Base-by-base conservation (phyloP, 192 early-diverging fungal species). In the Coemansia reversa region DNA sequence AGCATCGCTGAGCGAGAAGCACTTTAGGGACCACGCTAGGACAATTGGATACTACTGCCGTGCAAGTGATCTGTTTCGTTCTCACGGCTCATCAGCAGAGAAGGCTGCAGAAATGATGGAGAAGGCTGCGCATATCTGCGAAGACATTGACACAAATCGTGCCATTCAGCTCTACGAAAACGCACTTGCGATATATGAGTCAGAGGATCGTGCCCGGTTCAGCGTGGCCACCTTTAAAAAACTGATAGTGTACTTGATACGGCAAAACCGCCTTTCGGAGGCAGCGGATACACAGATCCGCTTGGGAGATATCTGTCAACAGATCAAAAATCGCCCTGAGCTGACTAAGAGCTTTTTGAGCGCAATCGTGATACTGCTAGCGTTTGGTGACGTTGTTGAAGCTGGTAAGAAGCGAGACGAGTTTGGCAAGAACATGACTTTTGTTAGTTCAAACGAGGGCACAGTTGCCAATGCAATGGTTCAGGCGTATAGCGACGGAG, bases 81-180 rank as follows among this genome's bases (percentile, higher is more conserved):
- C 68, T 5, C 77, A 80, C 8, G 77, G 77, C 39, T 71, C 71
- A 24, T 67, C 77, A 35, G 59, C 68, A 5, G 77, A 80, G 39
- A 70, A 60, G 54, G 72, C 77, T 0, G 77, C 77, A 18, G 67
- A 67, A 29, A 65, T 80, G 72, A 66, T 80, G 62, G 77, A 71
- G 62, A 75, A 65, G 35, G 77, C 77, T 3, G 77, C 77, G 18
- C 61, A 57, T 28, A 18, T 27, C 9, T 75, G 77, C 59, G 65
- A 74, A 62, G 65, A 60, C 51, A 49, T 79, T 11, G 77, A 80
- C 29, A 66, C 64, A 1, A 47, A 62, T 52, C 58, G 54, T 45
- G 55, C 77, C 0, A 69, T 75, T 25, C 68, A 75, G 56, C 68
- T 80, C 11, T 72, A 75, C 29, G 68, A 75, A 22, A 45, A n/a